Evolutionary conservation across 192 early-diverging fungal species (phyloP).

Genomic region (Phlyctochytrium bullatum): DNA sequence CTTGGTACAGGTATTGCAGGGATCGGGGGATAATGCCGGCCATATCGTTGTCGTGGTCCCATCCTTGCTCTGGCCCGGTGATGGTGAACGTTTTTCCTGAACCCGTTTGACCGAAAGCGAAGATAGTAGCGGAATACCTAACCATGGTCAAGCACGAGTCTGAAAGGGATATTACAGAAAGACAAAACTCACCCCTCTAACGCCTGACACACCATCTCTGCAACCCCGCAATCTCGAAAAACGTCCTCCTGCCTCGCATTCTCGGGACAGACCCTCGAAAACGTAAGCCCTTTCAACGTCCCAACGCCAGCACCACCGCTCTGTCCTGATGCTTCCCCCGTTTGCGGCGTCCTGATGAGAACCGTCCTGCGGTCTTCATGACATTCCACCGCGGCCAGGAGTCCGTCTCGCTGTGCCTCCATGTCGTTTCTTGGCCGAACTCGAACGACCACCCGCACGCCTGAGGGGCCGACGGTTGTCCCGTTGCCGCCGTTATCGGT

Average conservation of each 20-base stretch:
- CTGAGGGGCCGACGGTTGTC: neutral
- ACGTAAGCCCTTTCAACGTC: conserved; percentile 27
- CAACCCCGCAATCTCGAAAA: conserved; percentile 48
- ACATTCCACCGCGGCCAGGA: conserved; percentile 17
- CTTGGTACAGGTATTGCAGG: conserved; percentile 36
- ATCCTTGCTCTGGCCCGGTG: conserved; percentile 42
- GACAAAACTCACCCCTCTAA: conserved; percentile 44
- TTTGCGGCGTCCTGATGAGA: conserved; percentile 17
- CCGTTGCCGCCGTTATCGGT: too few species aligned
- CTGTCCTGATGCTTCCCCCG: neutral
- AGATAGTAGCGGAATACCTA: conserved; percentile 52
- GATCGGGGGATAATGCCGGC: conserved; percentile 48
- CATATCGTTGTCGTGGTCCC: conserved; percentile 18
- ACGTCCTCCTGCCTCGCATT: conserved; percentile 31
- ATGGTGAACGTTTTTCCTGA: conserved; percentile 58
- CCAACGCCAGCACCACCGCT: conserved; percentile 9
- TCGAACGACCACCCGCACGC: conserved; percentile 8
- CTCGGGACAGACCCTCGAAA: conserved; percentile 40
- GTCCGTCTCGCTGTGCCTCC: conserved; percentile 13
- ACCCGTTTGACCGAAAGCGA: conserved; percentile 61
- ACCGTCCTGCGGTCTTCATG: conserved; percentile 25
- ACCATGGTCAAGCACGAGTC: neutral
- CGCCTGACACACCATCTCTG: conserved; percentile 38
- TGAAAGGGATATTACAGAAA: neutral
- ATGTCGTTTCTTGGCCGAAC: conserved; percentile 34